Percentiles rank a stretch among this genome's conserved stretches.
Conservation (phyloP, 2,329 filamentous ascomycete genomes). For the Claviceps fusiformis region DNA sequence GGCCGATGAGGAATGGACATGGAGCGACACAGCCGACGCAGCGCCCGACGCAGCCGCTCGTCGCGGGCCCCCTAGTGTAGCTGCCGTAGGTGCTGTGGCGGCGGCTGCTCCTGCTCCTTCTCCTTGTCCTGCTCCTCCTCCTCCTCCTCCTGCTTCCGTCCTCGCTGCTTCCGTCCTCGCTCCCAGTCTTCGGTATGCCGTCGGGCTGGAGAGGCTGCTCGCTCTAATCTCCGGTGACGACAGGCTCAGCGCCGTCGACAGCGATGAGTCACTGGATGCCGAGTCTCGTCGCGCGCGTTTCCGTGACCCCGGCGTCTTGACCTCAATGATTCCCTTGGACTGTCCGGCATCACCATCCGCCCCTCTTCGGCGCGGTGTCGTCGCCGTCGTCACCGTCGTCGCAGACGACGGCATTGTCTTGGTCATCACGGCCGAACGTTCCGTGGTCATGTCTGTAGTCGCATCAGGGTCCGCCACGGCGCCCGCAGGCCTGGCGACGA, state of each 20-base stretch:
- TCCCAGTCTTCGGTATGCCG: slow-evolving; percentile 1
- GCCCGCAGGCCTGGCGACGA: slow-evolving; percentile 1
- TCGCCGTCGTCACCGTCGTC: not conserved
- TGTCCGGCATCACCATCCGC: not conserved
- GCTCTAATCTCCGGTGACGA: slow-evolving; percentile 25
- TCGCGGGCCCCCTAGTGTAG: not conserved
- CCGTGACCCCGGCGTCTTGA: slow-evolving; percentile 22
- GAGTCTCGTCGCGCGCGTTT: slow-evolving; percentile 23
- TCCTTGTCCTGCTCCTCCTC: not conserved
- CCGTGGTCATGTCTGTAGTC: not conserved
- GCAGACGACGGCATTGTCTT: not conserved
- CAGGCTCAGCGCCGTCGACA: slow-evolving; percentile 25
- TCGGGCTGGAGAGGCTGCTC: slow-evolving; percentile 6
- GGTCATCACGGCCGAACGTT: not conserved
- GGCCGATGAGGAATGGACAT: not conserved
- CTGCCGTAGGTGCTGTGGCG: not conserved
- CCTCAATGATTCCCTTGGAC: slow-evolving; percentile 9
- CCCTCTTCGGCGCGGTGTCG: not conserved
- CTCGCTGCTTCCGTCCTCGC: not conserved
- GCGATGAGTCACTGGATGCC: slow-evolving; percentile 28
- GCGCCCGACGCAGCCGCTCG: not conserved
- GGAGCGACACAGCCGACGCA: not conserved
- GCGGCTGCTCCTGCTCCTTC: not conserved
- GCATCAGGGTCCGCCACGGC: not conserved
- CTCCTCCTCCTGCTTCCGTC: not conserved